Base-by-base conservation (phyloP, 495 filamentous ascomycete genomes). In the Mytilinidion resinicola region DNA sequence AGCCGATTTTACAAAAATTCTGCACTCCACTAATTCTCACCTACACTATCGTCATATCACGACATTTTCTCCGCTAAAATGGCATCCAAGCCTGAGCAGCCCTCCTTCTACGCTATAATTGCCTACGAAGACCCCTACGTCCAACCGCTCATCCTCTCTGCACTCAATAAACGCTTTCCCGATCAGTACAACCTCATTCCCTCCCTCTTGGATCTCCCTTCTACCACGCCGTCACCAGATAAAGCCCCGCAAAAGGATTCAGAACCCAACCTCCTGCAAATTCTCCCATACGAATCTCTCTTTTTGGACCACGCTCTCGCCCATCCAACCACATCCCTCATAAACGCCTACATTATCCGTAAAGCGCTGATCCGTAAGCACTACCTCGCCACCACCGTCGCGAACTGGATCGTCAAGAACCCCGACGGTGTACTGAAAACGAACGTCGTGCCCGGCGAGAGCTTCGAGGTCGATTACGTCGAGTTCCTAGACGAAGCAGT, bases 361-460 rank as follows among this genome's bases (percentile, higher is more conserved):
- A 97, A 96, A 78, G 93, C 93, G 1, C 74, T 98, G n/a, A 96
- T 96, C 66, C 82, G 93, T 49, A 98, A 98, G 70, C 93, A 98
- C 69, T 96, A 90, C 69, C 79, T 98, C 3, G 81, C 84, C 5
- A 82, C 84, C 14, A 96, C 92, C 0, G 80, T 95, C 37, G 74
- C 82, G 41, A 84, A 84, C 62, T 95, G 90, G 86, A 73, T 87
- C 11, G 80, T 85, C 17, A 98, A 98, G 66, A 75, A 91, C 62
- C 90, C 92, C 0, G 73, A 79, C 36, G 88, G 84, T 15, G 69
- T 83, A 2, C 76, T 98, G 1, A 75, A 73, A 44, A 74, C 75
- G 1, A 82, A 90, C 58, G 79, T 95, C 39, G 88, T 90, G 65
- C 79, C 84, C 2, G 78, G 81, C 12, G 87, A 90, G 53, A 82